These are phyloP conservation scores for Tagetes patula DNA, from an alignment of 129 eudicot species.

Conservation along the genomic window DNA sequence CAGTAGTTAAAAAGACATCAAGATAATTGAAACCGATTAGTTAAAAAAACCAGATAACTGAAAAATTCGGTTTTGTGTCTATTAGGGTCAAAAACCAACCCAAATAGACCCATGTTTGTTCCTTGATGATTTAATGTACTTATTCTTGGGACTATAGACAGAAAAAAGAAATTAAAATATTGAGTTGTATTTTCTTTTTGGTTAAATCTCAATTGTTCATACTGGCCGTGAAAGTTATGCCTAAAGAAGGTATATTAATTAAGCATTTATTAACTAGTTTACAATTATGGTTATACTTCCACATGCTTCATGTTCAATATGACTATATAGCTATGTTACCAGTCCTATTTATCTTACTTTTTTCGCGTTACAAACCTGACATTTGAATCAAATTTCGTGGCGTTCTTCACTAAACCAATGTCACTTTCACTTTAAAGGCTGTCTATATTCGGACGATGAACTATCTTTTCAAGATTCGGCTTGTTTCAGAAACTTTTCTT, in stretches of 20 bases:
- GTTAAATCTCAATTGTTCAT: no score
- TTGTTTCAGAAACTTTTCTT: constrained; percentile 29
- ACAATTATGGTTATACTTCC: neutral
- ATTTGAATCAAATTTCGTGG: constrained; percentile 23
- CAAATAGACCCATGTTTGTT: no score
- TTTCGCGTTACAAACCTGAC: constrained; percentile 13
- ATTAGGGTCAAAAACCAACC: no score
- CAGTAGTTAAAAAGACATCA: no score
- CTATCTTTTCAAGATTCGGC: constrained; percentile 34
- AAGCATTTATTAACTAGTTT: neutral
- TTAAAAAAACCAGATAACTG: no score
- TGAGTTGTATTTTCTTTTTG: no score
- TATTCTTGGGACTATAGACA: no score
- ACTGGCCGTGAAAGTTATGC: no score
- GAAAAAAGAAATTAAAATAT: no score
- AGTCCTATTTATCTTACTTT: constrained; percentile 14
- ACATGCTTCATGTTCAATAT: constrained; percentile 5
- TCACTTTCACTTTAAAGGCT: constrained; percentile 37
- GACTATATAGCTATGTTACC: constrained; percentile 24
- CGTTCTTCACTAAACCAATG: constrained; percentile 33
- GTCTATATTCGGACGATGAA: constrained; percentile 21
- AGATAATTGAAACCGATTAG: no score
- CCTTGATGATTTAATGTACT: no score
- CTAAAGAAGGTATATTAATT: neutral
- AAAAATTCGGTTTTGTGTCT: no score